These are phyloP conservation scores for Kondoa subrosea DNA, from an alignment of 768 basidiomycete species.

Conservation along the genomic window DNA sequence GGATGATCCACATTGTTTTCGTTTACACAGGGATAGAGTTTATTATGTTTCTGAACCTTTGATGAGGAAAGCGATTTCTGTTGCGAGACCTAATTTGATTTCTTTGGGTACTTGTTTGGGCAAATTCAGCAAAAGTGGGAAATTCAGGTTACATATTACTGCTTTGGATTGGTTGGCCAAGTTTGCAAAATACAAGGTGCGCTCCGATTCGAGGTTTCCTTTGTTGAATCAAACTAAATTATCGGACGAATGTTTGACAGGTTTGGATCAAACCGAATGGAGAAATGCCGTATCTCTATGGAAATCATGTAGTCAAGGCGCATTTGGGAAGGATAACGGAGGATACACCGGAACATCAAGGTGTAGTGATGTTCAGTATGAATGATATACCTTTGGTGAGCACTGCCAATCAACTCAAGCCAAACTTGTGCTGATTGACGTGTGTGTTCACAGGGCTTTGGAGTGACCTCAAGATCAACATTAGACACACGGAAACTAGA, in stretches of 20 bases:
- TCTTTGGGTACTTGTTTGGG: constrained; percentile 92
- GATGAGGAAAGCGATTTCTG: constrained; percentile 78
- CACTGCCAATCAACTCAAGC: constrained; percentile 24
- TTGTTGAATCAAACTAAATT: not conserved
- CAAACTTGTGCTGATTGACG: not conserved
- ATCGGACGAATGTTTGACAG: constrained; percentile 35
- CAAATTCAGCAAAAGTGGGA: constrained; percentile 90
- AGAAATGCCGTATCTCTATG: constrained; percentile 98
- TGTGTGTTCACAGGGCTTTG: constrained; percentile 56
- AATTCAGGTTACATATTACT: constrained; percentile 93
- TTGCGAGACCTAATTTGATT: constrained; percentile 80
- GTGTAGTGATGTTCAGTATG: constrained; percentile 94
- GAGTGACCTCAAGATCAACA: constrained; percentile 88
- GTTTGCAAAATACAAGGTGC: constrained; percentile 93
- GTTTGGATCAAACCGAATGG: constrained; percentile 99
- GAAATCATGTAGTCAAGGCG: constrained; percentile 95
- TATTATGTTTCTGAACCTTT: constrained; percentile 91
- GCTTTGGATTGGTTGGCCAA: constrained; percentile 81
- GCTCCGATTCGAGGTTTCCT: constrained; percentile 17
- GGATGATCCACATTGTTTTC: constrained; percentile 77
- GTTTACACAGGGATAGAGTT: constrained; percentile 38
- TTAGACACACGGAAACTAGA: constrained; percentile 92
- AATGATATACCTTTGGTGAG: constrained; percentile 71
- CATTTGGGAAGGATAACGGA: constrained; percentile 98
- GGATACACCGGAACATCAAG: constrained; percentile 96